phyloP scores from a whole-genome alignment of 2,329 filamentous ascomycete genomes.

The Phaeosphaeria sp. region DNA sequence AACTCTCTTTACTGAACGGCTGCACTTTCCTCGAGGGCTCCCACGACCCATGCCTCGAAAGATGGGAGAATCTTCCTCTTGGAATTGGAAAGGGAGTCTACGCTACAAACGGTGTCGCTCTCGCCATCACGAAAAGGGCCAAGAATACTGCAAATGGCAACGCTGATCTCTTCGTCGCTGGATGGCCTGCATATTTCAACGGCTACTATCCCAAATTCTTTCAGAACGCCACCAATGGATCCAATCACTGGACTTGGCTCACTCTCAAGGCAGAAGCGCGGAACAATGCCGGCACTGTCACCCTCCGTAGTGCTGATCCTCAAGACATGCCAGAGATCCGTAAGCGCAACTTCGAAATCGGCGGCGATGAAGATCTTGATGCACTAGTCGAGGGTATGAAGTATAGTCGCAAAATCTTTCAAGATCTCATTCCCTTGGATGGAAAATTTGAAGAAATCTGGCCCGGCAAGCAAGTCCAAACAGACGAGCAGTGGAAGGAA shows the following conservation, averaged over 20 bases:
- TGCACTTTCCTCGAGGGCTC: constrained; percentile 47
- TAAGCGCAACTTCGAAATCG: constrained; percentile 23
- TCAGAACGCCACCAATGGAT: constrained; percentile 51
- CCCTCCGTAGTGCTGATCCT: constrained; percentile 65
- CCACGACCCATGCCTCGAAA: constrained; percentile 54
- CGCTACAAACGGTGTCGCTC: constrained; percentile 60
- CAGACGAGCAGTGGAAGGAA: constrained; percentile 51
- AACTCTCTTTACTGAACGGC: constrained; percentile 44
- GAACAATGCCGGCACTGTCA: constrained; percentile 67
- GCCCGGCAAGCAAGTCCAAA: constrained; percentile 56
- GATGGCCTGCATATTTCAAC: constrained; percentile 60
- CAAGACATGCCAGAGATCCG: constrained; percentile 66
- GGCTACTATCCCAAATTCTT: constrained; percentile 63
- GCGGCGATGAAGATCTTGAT: constrained; percentile 51
- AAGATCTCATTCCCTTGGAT: constrained; percentile 50
- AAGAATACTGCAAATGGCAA: constrained; percentile 48
- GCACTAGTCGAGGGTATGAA: constrained; percentile 64
- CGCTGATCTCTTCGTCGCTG: constrained; percentile 61
- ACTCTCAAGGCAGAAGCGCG: constrained; percentile 67
- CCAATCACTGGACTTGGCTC: constrained; percentile 56
- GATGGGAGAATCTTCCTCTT: constrained; percentile 47
- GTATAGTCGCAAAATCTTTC: constrained; percentile 54
- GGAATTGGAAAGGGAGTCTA: constrained; percentile 51
- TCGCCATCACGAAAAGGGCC: constrained; percentile 53
- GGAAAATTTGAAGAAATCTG: constrained; percentile 55